phyloP scores from a whole-genome alignment of 192 early-diverging fungal species.

The Entomortierella parvispora region DNA sequence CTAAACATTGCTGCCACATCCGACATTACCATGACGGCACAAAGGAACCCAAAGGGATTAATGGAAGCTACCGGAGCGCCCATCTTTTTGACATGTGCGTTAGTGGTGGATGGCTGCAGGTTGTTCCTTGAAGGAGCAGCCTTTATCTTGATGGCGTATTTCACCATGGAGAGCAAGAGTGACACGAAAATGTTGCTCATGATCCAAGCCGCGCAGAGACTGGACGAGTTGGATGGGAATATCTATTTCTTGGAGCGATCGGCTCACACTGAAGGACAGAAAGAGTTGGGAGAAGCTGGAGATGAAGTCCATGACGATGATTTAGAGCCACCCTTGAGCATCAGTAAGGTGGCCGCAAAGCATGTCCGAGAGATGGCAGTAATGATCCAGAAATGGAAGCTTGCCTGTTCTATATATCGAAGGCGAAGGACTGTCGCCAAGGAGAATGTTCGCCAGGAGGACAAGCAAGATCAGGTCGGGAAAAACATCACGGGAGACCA shows the following conservation, averaged over 20 bases:
- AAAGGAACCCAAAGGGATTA: background rate
- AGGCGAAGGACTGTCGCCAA: background rate
- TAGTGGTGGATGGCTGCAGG: constrained; percentile 25
- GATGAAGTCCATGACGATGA: background rate
- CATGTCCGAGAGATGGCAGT: constrained; percentile 13
- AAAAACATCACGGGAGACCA: too few relatives aligned
- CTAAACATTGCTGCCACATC: background rate
- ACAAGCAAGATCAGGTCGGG: too few relatives aligned
- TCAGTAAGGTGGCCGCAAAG: constrained; percentile 9
- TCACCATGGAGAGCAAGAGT: constrained; percentile 6
- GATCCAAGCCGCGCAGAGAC: constrained; percentile 31
- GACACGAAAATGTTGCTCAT: constrained; percentile 16
- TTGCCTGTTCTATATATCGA: constrained; percentile 16
- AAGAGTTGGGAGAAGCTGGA: background rate
- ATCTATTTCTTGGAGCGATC: background rate
- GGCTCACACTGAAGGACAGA: background rate
- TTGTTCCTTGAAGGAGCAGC: constrained; percentile 26
- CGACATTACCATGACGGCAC: background rate
- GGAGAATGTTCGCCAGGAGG: too few relatives aligned
- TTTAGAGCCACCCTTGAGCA: constrained; percentile 1
- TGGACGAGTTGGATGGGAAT: constrained; percentile 30
- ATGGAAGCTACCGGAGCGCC: constrained; percentile 29
- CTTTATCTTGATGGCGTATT: constrained; percentile 21
- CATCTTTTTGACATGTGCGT: constrained; percentile 20
- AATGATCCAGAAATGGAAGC: constrained; percentile 20